Evolutionary conservation across 352 stramenopile species (phyloP).

Genomic region (Blastocystis sp.): DNA sequence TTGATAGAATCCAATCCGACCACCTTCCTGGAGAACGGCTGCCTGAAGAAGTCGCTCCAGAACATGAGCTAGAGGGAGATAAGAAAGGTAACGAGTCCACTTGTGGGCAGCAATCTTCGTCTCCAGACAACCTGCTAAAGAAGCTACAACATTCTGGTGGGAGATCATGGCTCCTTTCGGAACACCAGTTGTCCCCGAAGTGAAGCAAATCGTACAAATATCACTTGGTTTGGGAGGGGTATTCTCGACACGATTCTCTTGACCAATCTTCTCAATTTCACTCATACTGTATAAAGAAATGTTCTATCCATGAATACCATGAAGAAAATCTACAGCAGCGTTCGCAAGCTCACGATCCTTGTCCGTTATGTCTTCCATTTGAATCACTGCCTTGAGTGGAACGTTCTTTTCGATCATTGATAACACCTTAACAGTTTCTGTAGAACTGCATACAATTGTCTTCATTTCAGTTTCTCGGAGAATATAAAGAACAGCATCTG

Average conservation of each 20-base stretch:
- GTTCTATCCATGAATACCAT: background rate
- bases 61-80: slow-evolving; percentile 44
- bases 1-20: slow-evolving; percentile 52
- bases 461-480: slow-evolving; percentile 53
- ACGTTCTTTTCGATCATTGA: slow-evolving; percentile 18
- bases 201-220: slow-evolving; percentile 80
- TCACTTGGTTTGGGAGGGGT: slow-evolving; percentile 69
- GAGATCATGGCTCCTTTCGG: slow-evolving; percentile 79
- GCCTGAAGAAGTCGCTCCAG: slow-evolving; percentile 70
- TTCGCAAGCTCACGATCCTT: slow-evolving; percentile 15
- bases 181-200: slow-evolving; percentile 79
- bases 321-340: background rate
- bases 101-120: background rate
- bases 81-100: slow-evolving; percentile 23
- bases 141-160: slow-evolving; percentile 73
- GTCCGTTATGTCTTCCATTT: slow-evolving; percentile 49
- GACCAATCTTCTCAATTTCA: slow-evolving; percentile 67
- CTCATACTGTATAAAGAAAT: slow-evolving; percentile 60
- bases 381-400: slow-evolving; percentile 24
- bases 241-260: background rate
- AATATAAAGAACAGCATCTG: slow-evolving; percentile 34
- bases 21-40: background rate
- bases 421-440: slow-evolving; percentile 34
- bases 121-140: background rate
- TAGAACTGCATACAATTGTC: slow-evolving; percentile 7